Conservation (phyloP, 768 basidiomycete genomes). For the Tricholoma saponaceum region DNA sequence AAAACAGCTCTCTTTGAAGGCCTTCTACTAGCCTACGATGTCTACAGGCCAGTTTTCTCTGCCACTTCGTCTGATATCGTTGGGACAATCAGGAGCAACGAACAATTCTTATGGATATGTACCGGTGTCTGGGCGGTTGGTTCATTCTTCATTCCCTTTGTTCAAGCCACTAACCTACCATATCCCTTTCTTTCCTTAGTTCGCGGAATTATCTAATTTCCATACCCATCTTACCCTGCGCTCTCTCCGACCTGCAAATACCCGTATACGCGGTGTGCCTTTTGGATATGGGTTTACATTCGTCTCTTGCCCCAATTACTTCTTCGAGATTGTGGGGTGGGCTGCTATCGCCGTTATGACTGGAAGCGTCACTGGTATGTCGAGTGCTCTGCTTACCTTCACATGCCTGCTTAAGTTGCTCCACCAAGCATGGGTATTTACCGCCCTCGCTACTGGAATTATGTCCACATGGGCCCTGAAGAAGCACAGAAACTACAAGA, state of each 20-base stretch:
- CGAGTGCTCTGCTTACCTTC: neutral
- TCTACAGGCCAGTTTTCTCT: conserved; percentile 81
- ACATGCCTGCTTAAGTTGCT: neutral
- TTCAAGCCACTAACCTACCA: conserved; percentile 1
- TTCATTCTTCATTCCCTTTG: conserved; percentile 12
- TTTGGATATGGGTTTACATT: conserved; percentile 87
- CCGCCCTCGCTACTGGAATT: conserved; percentile 51
- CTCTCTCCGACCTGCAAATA: conserved; percentile 75
- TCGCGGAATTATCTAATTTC: conserved; percentile 82
- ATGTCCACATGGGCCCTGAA: conserved; percentile 90
- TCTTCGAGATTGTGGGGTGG: conserved; percentile 86
- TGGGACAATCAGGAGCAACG: conserved; percentile 60
- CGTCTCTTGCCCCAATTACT: conserved; percentile 93
- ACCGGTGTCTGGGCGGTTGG: conserved; percentile 74
- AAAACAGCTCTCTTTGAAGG: conserved; percentile 35
- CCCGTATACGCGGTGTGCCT: conserved; percentile 80
- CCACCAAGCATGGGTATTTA: conserved; percentile 57
- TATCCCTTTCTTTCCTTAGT: conserved; percentile 41
- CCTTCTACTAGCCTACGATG: conserved; percentile 68
- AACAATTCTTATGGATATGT: conserved; percentile 63
- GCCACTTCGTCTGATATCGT: conserved; percentile 57
- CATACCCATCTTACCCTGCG: conserved; percentile 80
- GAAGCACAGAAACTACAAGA: conserved; percentile 88
- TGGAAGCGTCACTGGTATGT: conserved; percentile 67
- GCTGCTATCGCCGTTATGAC: conserved; percentile 69